These are phyloP conservation scores for Neckera pumila DNA, from an alignment of 225 moss, liverwort and hornwort species.

Conservation along the genomic window DNA sequence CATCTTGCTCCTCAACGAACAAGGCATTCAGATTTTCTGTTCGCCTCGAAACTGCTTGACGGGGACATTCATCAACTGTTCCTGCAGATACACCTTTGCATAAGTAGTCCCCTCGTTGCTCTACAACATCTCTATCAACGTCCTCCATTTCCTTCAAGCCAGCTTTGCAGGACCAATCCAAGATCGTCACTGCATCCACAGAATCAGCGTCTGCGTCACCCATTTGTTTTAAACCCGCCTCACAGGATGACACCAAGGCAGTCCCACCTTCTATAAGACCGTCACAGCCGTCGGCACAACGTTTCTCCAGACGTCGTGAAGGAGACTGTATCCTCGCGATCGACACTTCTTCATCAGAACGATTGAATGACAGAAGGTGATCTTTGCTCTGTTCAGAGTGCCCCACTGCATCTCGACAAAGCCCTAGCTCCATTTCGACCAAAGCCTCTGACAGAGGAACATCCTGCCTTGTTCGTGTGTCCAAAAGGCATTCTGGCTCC, in stretches of 20 bases:
- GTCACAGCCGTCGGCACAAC: not conserved
- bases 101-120: not conserved
- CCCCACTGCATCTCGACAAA: not conserved
- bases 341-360: not conserved
- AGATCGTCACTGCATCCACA: not conserved
- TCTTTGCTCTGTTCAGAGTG: not conserved
- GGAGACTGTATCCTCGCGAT: not conserved
- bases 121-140: not conserved
- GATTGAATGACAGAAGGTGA: not conserved
- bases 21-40: not conserved
- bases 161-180: not conserved
- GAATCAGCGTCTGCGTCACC: not conserved
- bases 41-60: not conserved
- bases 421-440: not conserved
- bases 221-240: not conserved
- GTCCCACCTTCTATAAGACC: not conserved
- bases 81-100: not conserved
- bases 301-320: not conserved
- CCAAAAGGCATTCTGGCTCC: not conserved
- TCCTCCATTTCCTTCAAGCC: not conserved
- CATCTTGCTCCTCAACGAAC: not conserved
- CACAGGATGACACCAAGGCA: not conserved
- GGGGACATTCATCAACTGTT: not conserved
- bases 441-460: not conserved
- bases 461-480: not conserved